Conservation (phyloP, 805 yeast species). For the Ogataea pini region DNA sequence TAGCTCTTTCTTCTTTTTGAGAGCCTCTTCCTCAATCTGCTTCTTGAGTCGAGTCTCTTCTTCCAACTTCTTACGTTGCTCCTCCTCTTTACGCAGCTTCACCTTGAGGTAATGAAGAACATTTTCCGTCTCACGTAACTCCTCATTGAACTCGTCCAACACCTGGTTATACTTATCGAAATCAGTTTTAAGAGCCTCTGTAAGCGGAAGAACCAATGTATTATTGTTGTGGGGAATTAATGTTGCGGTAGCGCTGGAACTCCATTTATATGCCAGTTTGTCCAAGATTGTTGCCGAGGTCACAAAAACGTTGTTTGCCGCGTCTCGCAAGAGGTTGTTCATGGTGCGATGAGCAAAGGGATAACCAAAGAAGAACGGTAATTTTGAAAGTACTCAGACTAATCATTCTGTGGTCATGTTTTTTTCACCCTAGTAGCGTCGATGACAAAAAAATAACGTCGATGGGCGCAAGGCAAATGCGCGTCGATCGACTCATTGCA, state of each 20-base stretch:
- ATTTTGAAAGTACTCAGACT: no score
- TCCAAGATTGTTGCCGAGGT: conserved; percentile 37
- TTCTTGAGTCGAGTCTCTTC: conserved; percentile 25
- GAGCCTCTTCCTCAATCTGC: conserved; percentile 24
- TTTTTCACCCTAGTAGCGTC: no score
- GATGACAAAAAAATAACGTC: no score
- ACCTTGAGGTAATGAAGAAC: conserved; percentile 30
- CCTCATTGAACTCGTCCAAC: conserved; percentile 31
- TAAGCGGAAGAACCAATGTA: conserved; percentile 28
- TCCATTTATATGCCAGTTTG: conserved; percentile 30
- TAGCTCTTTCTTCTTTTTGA: conserved; percentile 17
- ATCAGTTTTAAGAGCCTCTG: conserved; percentile 28
- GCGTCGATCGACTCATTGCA: conserved; percentile 22
- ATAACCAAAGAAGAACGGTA: no score
- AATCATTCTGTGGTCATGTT: no score
- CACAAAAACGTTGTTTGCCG: conserved; percentile 35
- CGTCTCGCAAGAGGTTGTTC: conserved; percentile 31
- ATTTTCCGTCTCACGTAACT: conserved; percentile 32
- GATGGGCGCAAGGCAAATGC: no score
- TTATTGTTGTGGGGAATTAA: conserved; percentile 34
- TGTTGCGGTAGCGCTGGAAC: conserved; percentile 27
- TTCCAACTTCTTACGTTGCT: conserved; percentile 21
- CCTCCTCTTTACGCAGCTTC: conserved; percentile 32
- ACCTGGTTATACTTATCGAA: conserved; percentile 32
- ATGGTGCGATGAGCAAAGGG: no score